A percentile compares a stretch with the other conserved stretches of the same genome.
These are phyloP conservation scores for Coffea canephora DNA, from an alignment of 257 asterid species.

Conservation along the genomic window DNA sequence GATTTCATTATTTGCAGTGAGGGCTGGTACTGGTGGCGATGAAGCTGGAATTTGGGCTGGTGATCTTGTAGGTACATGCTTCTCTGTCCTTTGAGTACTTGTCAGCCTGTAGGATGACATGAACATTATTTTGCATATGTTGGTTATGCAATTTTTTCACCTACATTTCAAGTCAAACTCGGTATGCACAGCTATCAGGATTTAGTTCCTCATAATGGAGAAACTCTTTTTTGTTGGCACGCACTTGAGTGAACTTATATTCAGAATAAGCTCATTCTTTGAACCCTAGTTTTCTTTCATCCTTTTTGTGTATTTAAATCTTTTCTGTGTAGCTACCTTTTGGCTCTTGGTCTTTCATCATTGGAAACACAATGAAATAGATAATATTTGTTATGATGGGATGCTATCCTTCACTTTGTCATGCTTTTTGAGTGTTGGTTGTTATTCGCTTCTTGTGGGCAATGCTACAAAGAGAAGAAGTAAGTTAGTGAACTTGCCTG, in stretches of 20 bases:
- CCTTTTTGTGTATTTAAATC: background rate
- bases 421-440: background rate
- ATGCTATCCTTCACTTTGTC: background rate
- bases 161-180: background rate
- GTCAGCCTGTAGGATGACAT: background rate
- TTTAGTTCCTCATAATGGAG: background rate
- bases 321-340: background rate
- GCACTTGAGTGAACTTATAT: background rate
- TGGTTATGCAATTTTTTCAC: background rate
- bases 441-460: background rate
- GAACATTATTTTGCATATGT: background rate
- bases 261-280: background rate
- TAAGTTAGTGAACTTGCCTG: background rate
- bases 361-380: background rate
- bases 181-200: background rate
- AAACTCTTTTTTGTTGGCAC: background rate
- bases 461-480: background rate
- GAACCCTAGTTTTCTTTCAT: background rate
- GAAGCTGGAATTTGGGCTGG: slow-evolving; percentile 99
- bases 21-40: slow-evolving; percentile 99
- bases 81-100: slow-evolving; percentile 35
- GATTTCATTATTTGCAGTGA: slow-evolving; percentile 44
- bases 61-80: slow-evolving; percentile 99
- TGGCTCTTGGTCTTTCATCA: background rate
- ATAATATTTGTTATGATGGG: background rate